Evolutionary conservation across 1,139 yeast species (phyloP), one percentile per base, ranked within the genome.

Genomic region (Debaryomyces psychrophilus): DNA sequence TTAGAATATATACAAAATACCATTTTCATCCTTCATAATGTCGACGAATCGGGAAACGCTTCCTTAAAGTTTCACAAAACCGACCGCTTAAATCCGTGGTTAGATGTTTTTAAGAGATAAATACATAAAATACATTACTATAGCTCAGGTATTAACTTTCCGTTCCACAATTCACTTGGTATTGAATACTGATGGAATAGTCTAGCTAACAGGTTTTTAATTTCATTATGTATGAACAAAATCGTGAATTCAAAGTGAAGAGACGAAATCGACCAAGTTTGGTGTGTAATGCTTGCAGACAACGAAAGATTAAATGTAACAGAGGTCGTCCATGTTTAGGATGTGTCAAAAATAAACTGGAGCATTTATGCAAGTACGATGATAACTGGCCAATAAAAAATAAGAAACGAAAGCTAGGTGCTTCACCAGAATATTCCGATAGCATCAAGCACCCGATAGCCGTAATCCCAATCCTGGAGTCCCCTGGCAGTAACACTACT

Each of bases 271-370:
- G 68, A 45, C 59, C 57, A 44, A 48, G 37, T 15, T 61, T 45
- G 5, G 71, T 65, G 4, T 68, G 73, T 45, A 55, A 52, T 15
- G 57, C 57, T 38, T 68, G 73, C 50, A 62, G 63, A 44, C 51
- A 56, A 28, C 56, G 63, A 43, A 66, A 68, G 52, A 62, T 65
- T 45, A 63, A 60, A 42, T 68, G 73, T 54, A 69, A 68, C 46
- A 57, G 62, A 41, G 56, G 55, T 5, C 44, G 47, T 12, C 72
- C 72, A 0, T 68, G 73, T 47, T 50, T 60, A 4, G 57, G 60
- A 8, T 68, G 73, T 49, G 56, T 57, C 12, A 60, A 57, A 44
- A 49, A 57, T 39, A 56, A 60, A 33, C 46, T 54, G 11, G 35
- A 25, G 7, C 15, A 22, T 9, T 37, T 53, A 14, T 67, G 72